A percentile compares a stretch with the other conserved stretches of the same genome.
Conservation (phyloP, 371 early-diverging fungal genomes). For the Lichtheimia hyalospora region DNA sequence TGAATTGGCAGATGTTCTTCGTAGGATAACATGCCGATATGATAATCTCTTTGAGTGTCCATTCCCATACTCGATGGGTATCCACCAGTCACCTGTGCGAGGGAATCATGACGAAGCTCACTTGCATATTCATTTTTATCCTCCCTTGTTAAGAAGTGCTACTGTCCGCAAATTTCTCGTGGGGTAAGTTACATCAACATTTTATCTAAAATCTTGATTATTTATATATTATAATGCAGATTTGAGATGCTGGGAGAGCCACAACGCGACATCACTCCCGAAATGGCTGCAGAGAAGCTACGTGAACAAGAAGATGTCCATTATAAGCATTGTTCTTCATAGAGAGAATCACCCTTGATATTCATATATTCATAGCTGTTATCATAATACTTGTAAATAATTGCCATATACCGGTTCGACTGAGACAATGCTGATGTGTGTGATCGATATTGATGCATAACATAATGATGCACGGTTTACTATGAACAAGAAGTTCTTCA, state of each 20-base stretch:
- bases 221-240: constrained; percentile 24
- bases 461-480: no score
- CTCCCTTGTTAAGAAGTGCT: constrained; percentile 86
- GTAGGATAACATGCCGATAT: constrained; percentile 78
- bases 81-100: constrained; percentile 79
- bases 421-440: no score
- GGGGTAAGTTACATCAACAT: constrained; percentile 56
- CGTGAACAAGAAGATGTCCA: constrained; percentile 58
- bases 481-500: no score
- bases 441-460: no score
- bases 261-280: constrained; percentile 93
- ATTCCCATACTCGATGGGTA: constrained; percentile 97
- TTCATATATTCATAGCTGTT: no score
- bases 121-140: constrained; percentile 94
- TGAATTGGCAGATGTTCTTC: constrained; percentile 76
- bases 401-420: no score
- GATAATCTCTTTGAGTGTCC: constrained; percentile 88
- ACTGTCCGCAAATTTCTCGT: constrained; percentile 94
- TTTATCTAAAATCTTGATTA: not conserved
- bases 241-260: constrained; percentile 93
- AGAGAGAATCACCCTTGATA: no score
- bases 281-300: constrained; percentile 78
- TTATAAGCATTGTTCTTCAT: constrained; percentile 43
- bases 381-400: no score
- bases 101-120: constrained; percentile 58